A percentile compares a stretch with the other conserved stretches of the same genome.
Evolutionary conservation across 306 rosid genomes (phyloP).

Genomic region (Fragaria nilgerrensis): DNA sequence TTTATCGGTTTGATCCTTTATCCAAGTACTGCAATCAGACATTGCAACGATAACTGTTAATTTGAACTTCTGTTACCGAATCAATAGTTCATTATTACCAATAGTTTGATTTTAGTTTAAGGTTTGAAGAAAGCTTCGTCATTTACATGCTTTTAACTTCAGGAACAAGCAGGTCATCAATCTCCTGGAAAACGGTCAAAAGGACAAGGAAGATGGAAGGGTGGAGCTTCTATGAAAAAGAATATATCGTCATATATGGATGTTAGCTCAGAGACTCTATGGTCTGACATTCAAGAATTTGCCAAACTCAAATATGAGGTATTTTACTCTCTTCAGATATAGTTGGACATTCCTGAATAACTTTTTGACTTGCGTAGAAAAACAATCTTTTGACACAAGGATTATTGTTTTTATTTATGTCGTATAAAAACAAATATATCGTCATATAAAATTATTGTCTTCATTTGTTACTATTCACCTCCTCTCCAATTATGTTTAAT

Average conservation of each 20-base stretch:
- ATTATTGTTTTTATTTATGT: no score
- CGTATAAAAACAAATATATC: no score
- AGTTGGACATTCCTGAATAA: neutral
- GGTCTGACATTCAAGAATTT: slow-evolving; percentile 81
- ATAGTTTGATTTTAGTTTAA: neutral
- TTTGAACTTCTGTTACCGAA: neutral
- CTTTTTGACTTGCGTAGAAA: neutral
- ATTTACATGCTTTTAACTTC: slow-evolving; percentile 24
- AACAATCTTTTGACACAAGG: neutral
- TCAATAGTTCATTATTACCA: neutral
- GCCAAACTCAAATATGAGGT: slow-evolving; percentile 86
- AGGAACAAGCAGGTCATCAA: slow-evolving; percentile 74
- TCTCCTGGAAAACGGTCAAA: slow-evolving; percentile 61
- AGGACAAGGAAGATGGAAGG: slow-evolving; percentile 76
- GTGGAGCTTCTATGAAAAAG: slow-evolving; percentile 59
- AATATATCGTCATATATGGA: slow-evolving; percentile 54
- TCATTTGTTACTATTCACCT: neutral
- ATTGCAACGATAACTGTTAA: neutral
- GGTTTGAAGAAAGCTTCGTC: slow-evolving; percentile 1
- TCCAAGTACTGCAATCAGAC: neutral
- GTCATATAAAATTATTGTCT: neutral
- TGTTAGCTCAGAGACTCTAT: slow-evolving; percentile 77
- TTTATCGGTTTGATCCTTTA: slow-evolving; percentile 2
- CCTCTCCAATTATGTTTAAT: neutral
- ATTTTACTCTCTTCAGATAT: slow-evolving; percentile 12